phyloP scores from a whole-genome alignment of 2,329 filamentous ascomycete genomes.

The Stromatinia cepivora region DNA sequence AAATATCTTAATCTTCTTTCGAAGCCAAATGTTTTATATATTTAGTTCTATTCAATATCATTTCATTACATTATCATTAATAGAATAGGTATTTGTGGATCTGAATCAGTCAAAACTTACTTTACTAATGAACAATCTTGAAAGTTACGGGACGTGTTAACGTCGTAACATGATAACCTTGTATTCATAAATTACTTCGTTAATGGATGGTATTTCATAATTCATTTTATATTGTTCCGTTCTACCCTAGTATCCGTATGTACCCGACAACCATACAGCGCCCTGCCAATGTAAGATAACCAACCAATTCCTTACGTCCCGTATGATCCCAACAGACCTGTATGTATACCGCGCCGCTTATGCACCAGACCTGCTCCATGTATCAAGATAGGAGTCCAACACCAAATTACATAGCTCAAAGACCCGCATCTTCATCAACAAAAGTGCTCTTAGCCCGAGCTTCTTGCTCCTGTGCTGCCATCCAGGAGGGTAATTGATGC shows the following conservation, averaged over 20 bases:
- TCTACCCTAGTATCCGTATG: background rate
- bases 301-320: background rate
- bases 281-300: conserved; percentile 11
- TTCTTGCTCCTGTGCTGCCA: conserved; percentile 42
- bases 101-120: too few relatives aligned
- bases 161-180: background rate
- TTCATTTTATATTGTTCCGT: background rate
- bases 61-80: background rate
- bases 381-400: background rate
- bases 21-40: background rate
- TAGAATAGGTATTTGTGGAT: background rate
- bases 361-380: background rate
- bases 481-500: conserved; percentile 38
- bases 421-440: conserved; percentile 38
- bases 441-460: conserved; percentile 40
- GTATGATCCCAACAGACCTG: conserved; percentile 1
- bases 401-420: conserved; percentile 22
- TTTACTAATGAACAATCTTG: background rate
- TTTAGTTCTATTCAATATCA: background rate
- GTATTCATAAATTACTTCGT: background rate
- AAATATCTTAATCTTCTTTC: background rate
- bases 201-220: background rate
- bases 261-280: conserved; percentile 5
- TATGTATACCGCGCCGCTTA: background rate
- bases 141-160: too few relatives aligned